A percentile compares a stretch with the other conserved stretches of the same genome.
Evolutionary conservation across 2,329 filamentous ascomycete genomes (phyloP).

Genomic region (Hypoxylon sp.): DNA sequence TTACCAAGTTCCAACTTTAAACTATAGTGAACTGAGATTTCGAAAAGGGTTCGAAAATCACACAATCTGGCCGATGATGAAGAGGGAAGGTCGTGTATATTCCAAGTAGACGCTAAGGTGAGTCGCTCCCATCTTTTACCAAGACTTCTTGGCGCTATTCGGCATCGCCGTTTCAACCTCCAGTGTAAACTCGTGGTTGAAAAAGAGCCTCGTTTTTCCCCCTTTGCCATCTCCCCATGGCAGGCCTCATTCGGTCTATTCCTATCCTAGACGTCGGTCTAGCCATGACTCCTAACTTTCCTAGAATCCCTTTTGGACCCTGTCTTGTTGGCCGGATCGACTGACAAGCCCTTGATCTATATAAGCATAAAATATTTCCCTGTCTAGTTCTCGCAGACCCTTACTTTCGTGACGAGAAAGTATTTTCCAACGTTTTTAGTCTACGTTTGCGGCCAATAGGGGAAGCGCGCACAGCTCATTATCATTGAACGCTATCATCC

Average conservation of each 20-base stretch:
- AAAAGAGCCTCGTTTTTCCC: constrained; percentile 43
- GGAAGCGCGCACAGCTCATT: too few species aligned
- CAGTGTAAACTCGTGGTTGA: neutral
- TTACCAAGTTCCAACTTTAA: constrained; percentile 13
- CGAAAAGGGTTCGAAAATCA: constrained; percentile 28
- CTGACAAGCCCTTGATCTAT: constrained; percentile 50
- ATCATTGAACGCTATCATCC: constrained; percentile 27
- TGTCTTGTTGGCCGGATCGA: constrained; percentile 59
- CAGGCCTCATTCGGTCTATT: neutral
- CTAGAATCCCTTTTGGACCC: constrained; percentile 57
- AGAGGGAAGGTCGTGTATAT: constrained; percentile 34
- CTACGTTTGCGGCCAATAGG: too few species aligned
- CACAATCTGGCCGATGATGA: constrained; percentile 30
- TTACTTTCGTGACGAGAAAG: neutral
- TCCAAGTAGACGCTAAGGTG: constrained; percentile 8
- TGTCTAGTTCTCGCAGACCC: neutral
- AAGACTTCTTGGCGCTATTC: constrained; percentile 34
- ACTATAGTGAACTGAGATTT: constrained; percentile 25
- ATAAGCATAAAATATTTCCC: neutral
- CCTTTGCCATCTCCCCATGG: neutral
- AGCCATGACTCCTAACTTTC: constrained; percentile 59
- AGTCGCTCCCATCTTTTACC: neutral
- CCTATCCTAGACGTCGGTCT: constrained; percentile 57
- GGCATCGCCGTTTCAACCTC: constrained; percentile 49
- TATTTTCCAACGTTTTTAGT: neutral